Base-by-base conservation (phyloP, 1,139 yeast species). In the Debaryomycetaceae sp. region DNA sequence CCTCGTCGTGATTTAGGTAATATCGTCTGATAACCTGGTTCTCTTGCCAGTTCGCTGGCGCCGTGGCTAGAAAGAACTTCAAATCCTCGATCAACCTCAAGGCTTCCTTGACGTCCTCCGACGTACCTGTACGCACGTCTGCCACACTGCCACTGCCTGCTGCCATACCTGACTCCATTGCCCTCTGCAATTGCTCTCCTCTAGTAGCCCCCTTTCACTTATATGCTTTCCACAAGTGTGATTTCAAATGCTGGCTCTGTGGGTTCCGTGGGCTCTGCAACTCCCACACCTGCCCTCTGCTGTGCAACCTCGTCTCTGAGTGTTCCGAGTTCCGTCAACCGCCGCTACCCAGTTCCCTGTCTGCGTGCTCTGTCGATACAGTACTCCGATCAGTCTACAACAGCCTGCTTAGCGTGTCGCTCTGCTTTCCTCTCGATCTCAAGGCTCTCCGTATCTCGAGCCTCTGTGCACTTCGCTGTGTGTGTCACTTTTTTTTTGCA, bases 31-130 rank as follows among this genome's bases (percentile, higher is more conserved):
- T 87, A 40, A 88, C 87, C 62, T 91, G 97, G 57, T 85, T 85
- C 49, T 84, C 88, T 60, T 84, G 91, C 96, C 97, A 91, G 59
- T 85, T 87, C 2, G 95, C 95, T 0, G 99, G 98, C 0, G 97
- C 98, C 0, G 96, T 87, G 5, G 90, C 89, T 42, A 91, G 66
- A 58, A 91, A 91, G 64, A 85, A 84, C 66, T 88, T 88, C 54
- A 89, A 66, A 58, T 86, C 95, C 51, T 85, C 91, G 24, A 85
- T 82, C 41, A 83, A 71, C 51, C 84, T 71, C 46, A 86, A 65
- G 29, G 85, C 78, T 51, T 81, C 84, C 49, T 63, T 62, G 23
- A 69, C 69, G 36, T 69, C 69, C 37, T 43, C 47, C 8, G 38
- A 33, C 24, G 41, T 31, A 14, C 40, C 34, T 23, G 11, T 11